phyloP scores from a whole-genome alignment of 177 flowering plant genomes.

The Vitis hybrid region DNA sequence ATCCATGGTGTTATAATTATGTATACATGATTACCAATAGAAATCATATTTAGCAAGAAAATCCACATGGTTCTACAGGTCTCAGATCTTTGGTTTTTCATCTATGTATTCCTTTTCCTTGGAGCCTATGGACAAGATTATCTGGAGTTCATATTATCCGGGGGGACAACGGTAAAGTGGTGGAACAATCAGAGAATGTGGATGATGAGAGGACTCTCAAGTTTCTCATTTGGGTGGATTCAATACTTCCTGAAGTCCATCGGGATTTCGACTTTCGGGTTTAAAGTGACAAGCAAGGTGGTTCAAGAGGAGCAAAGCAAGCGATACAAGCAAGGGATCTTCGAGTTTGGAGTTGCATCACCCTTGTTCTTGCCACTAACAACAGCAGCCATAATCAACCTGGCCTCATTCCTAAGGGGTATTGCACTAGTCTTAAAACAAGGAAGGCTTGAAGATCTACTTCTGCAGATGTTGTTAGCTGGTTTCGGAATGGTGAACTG shows the following conservation, averaged over 20 bases:
- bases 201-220: constrained; percentile 28
- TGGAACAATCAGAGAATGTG: constrained; percentile 35
- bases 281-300: constrained; percentile 32
- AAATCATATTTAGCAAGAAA: too few relatives aligned
- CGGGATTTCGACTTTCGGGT: constrained; percentile 19
- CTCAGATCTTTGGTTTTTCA: constrained; percentile 7
- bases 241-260: constrained; percentile 16
- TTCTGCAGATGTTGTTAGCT: background rate
- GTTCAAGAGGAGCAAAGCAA: constrained; percentile 16
- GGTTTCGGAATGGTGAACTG: background rate
- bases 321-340: background rate
- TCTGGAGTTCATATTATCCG: constrained; percentile 11
- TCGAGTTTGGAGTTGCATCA: background rate
- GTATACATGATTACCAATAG: too few relatives aligned
- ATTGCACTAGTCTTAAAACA: background rate
- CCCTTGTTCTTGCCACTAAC: constrained; percentile 2
- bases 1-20: too few relatives aligned
- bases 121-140: constrained; percentile 26
- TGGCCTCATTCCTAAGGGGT: background rate
- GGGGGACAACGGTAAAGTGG: constrained; percentile 24
- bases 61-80: constrained; percentile 2
- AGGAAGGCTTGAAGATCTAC: background rate
- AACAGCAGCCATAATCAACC: background rate
- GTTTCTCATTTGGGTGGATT: constrained; percentile 16
- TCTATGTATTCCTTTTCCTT: constrained; percentile 6